phyloP scores from a whole-genome alignment of 2,329 filamentous ascomycete species.

The Tympanopsis confertula region DNA sequence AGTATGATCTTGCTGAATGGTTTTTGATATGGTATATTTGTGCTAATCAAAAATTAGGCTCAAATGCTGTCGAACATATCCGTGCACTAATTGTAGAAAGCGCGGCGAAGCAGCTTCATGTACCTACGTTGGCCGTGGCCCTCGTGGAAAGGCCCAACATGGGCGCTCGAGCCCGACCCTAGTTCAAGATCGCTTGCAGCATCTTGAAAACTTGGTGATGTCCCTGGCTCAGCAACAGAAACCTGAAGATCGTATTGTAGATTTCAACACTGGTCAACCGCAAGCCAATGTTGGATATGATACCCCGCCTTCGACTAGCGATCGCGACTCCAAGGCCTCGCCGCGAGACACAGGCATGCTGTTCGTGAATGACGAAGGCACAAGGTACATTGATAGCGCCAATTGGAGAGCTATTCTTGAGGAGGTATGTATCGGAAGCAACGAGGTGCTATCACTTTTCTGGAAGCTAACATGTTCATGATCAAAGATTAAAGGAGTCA shows the following conservation, averaged over 20 bases:
- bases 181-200: conserved; percentile 20
- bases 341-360: conserved; percentile 12
- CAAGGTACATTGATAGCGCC: conserved; percentile 20
- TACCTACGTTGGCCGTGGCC: conserved; percentile 19
- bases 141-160: conserved; percentile 13
- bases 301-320: too few relatives aligned
- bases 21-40: neutral
- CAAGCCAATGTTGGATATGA: too few relatives aligned
- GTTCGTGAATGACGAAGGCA: conserved; percentile 15
- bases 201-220: too few relatives aligned
- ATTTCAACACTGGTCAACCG: too few relatives aligned
- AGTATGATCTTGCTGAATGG: conserved; percentile 14
- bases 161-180: conserved; percentile 14
- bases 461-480: neutral
- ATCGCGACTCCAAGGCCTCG: too few relatives aligned
- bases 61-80: conserved; percentile 20
- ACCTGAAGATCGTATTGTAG: too few relatives aligned
- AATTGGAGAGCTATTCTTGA: neutral
- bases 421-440: neutral
- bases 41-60: conserved; percentile 10
- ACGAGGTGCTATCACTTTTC: neutral
- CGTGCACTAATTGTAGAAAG: conserved; percentile 19
- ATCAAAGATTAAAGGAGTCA: neutral
- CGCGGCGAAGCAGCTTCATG: conserved; percentile 16
- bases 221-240: too few relatives aligned